These are phyloP conservation scores for Fraxinus baroniana DNA, from an alignment of 305 asterid genomes.

Conservation along the genomic window DNA sequence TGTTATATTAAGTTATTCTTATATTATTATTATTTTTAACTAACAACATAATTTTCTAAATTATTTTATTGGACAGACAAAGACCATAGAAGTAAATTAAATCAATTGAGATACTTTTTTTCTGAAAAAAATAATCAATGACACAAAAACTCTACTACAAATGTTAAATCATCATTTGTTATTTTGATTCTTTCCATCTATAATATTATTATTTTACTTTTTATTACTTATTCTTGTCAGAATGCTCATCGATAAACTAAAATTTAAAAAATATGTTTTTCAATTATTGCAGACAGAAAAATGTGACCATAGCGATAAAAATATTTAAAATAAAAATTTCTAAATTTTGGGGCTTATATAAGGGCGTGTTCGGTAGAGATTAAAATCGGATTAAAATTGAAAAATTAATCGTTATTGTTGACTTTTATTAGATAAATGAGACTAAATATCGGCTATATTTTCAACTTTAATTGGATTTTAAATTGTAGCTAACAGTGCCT, in stretches of 20 bases:
- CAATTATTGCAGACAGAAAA: background rate
- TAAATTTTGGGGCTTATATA: no score
- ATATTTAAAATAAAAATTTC: no score
- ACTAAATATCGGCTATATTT: no score
- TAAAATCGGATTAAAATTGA: no score
- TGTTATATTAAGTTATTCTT: background rate
- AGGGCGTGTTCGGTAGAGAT: no score
- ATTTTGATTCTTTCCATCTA: background rate
- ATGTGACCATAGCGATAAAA: background rate
- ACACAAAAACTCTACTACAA: background rate
- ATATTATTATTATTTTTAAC: no score
- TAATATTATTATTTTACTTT: background rate
- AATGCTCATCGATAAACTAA: background rate
- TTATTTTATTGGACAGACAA: background rate
- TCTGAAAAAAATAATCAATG: no score
- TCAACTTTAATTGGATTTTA: no score
- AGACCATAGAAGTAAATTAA: background rate
- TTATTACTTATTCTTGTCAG: no score
- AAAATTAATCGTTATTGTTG: no score
- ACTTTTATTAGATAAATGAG: no score
- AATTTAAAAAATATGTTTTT: background rate
- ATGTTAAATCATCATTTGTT: background rate
- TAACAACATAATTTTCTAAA: background rate
- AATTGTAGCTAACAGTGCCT: no score
- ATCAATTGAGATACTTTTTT: background rate